phyloP scores from a whole-genome alignment of 805 yeast genomes.

The Ogataea nitratoaversa region DNA sequence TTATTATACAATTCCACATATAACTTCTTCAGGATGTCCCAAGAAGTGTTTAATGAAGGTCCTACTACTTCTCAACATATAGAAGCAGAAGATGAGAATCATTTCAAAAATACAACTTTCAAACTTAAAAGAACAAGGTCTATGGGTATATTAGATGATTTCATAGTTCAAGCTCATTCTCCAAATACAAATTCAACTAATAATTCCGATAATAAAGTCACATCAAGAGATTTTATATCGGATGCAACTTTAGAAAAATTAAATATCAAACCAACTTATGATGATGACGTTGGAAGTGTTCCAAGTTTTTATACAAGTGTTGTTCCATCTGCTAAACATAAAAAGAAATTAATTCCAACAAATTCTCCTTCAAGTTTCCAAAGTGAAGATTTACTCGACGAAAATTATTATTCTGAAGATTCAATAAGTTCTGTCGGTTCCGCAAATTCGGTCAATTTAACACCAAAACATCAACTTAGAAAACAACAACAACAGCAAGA shows the following conservation, averaged over 20 bases:
- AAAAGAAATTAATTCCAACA: slow-evolving; percentile 3
- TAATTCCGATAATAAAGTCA: slow-evolving; percentile 65
- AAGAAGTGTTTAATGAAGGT: slow-evolving; percentile 47
- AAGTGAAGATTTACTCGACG: slow-evolving; percentile 24
- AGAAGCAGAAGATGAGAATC: slow-evolving; percentile 66
- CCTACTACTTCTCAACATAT: slow-evolving; percentile 63
- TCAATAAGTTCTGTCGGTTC: slow-evolving; percentile 25
- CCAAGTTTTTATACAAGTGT: slow-evolving; percentile 26
- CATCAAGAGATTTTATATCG: slow-evolving; percentile 88
- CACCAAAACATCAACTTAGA: slow-evolving; percentile 30
- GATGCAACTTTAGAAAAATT: slow-evolving; percentile 93
- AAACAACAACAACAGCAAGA: slow-evolving; percentile 15
- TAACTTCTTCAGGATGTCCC: slow-evolving; percentile 20
- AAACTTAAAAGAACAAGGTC: slow-evolving; percentile 78
- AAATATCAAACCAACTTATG: slow-evolving; percentile 20
- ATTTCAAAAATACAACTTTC: slow-evolving; percentile 66
- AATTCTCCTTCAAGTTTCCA: slow-evolving; percentile 25
- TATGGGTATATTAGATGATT: slow-evolving; percentile 74
- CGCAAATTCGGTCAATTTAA: slow-evolving; percentile 19
- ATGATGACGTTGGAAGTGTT: slow-evolving; percentile 18
- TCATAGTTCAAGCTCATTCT: slow-evolving; percentile 26
- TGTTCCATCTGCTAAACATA: slow-evolving; percentile 19
- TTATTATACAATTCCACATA: no score
- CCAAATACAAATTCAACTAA: slow-evolving; percentile 17
- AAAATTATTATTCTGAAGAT: slow-evolving; percentile 25